Percentiles rank a stretch among this genome's conserved stretches.
Conservation (phyloP, 257 asterid genomes). For the Solanum lignicaule region DNA sequence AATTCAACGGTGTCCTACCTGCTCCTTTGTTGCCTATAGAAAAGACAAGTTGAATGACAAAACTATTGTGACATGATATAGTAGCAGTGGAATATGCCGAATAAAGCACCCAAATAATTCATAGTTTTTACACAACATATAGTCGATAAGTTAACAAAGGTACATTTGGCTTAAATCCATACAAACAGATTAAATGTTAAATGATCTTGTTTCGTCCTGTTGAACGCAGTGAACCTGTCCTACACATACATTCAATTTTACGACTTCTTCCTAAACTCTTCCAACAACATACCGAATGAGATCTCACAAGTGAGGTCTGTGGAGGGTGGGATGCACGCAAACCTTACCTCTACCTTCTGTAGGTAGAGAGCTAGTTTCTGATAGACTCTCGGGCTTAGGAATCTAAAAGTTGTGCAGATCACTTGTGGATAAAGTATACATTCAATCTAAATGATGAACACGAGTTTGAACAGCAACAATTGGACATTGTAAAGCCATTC, state of each 20-base stretch:
- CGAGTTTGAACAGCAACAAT: background rate
- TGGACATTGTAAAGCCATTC: background rate
- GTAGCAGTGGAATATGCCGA: background rate
- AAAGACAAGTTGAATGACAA: background rate
- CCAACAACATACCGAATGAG: background rate
- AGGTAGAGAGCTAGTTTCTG: background rate
- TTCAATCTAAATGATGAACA: background rate
- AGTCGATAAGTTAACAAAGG: background rate
- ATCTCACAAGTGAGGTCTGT: background rate
- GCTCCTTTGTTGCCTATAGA: slow-evolving; percentile 33
- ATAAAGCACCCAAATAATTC: background rate
- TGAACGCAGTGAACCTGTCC: background rate
- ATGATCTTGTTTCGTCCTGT: background rate
- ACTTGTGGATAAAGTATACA: background rate
- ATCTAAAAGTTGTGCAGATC: background rate
- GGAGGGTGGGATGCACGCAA: background rate
- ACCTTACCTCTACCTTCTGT: background rate
- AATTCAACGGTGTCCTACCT: slow-evolving; percentile 40
- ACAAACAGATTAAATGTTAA: background rate
- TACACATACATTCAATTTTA: background rate
- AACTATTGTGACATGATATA: background rate
- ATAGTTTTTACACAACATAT: background rate
- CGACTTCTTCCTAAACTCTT: background rate
- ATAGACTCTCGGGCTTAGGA: background rate
- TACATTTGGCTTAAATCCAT: background rate